Conservation (phyloP, 768 basidiomycete species). For the Coprinopsis sp. region DNA sequence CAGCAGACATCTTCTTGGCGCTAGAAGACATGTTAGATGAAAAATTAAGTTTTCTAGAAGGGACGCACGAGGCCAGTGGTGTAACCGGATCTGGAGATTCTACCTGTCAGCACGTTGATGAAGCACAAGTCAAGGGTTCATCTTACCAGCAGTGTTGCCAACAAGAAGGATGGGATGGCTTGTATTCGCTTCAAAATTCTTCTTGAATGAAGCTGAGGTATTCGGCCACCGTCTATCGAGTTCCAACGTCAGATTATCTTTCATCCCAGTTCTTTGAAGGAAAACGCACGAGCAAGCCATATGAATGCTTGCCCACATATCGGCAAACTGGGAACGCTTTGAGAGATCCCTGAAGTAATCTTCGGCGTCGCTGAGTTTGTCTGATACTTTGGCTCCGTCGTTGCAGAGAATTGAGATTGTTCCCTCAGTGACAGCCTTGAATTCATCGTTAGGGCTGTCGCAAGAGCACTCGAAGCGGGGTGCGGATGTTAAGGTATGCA, state of each 20-base stretch:
- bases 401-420: conserved; percentile 26
- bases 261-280: neutral
- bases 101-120: neutral
- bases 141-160: conserved; percentile 36
- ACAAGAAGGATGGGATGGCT: conserved; percentile 36
- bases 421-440: conserved; percentile 15
- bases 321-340: conserved; percentile 26
- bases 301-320: conserved; percentile 25
- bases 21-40: conserved; percentile 15
- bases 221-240: conserved; percentile 11
- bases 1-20: conserved; percentile 34
- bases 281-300: conserved; percentile 28
- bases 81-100: conserved; percentile 25
- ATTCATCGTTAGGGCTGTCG: conserved; percentile 11
- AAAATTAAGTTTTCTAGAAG: neutral
- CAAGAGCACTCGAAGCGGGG: conserved; percentile 29
- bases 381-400: conserved; percentile 30
- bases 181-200: conserved; percentile 33
- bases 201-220: conserved; percentile 15
- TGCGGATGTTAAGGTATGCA: neutral
- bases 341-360: conserved; percentile 22
- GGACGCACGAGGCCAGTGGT: conserved; percentile 22
- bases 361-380: conserved; percentile 22
- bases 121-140: neutral
- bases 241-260: neutral